Percentiles rank a stretch among this genome's conserved stretches.
phyloP scores from a whole-genome alignment of 1,284 basidiomycete species.

The Moniliella sp. region DNA sequence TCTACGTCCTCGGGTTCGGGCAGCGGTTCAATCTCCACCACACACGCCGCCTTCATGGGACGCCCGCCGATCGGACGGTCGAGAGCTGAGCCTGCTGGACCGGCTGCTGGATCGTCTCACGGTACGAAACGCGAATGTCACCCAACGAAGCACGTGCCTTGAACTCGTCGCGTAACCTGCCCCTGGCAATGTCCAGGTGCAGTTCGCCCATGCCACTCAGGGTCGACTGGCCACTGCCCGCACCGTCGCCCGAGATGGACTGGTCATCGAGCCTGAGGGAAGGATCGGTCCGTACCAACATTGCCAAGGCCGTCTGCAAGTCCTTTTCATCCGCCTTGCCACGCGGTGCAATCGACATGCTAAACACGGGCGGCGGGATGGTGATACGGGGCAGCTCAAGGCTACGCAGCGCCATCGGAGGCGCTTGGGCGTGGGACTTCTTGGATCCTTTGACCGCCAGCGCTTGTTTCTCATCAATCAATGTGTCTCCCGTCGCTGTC shows the following conservation, averaged over 20 bases:
- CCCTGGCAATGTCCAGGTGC: constrained; percentile 66
- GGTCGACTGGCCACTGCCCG: constrained; percentile 52
- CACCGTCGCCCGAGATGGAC: constrained; percentile 4
- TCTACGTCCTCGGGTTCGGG: constrained; percentile 7
- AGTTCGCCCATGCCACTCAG: constrained; percentile 63
- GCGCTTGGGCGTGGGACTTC: constrained; percentile 2
- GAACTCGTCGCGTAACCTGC: constrained; percentile 57
- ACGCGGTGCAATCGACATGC: constrained; percentile 25
- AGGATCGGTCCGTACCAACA: constrained; percentile 63
- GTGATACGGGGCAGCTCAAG: constrained; percentile 52
- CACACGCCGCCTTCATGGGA: constrained; percentile 19
- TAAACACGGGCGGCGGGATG: constrained; percentile 54
- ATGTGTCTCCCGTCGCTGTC: constrained; percentile 69
- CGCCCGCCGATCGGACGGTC: constrained; percentile 6
- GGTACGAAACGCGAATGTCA: constrained; percentile 53
- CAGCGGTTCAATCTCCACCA: constrained; percentile 14
- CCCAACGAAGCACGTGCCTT: constrained; percentile 56
- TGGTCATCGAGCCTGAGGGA: constrained; percentile 49
- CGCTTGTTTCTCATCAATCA: constrained; percentile 34
- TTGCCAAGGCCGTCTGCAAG: constrained; percentile 51
- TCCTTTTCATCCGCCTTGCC: constrained; percentile 44
- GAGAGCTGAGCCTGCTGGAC: constrained; percentile 1
- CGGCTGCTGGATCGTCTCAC: constrained; percentile 45
- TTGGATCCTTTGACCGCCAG: background rate
- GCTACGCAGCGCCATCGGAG: no score